Conservation (phyloP, 2,329 filamentous ascomycete species). For the Apiospora kogelbergensis region DNA sequence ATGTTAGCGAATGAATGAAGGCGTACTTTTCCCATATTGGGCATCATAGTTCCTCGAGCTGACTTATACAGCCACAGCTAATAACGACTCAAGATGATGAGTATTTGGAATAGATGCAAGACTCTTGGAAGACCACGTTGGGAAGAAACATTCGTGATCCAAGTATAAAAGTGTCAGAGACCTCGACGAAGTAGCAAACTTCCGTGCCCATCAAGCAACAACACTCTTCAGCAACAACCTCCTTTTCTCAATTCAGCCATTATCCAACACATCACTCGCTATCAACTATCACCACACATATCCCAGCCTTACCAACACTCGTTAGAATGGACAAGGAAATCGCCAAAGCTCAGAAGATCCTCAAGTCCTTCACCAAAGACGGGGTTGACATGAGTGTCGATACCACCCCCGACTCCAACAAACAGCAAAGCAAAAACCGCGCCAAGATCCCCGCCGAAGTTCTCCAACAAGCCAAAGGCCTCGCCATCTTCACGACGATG, state of each 20-base stretch:
- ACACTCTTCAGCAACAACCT: not conserved
- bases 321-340: conserved; percentile 81
- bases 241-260: not conserved
- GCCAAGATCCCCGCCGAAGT: conserved; percentile 58
- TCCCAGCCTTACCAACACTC: no score
- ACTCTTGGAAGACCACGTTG: not conserved
- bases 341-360: conserved; percentile 83
- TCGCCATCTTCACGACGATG: conserved; percentile 73
- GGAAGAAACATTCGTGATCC: no score
- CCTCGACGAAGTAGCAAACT: not conserved
- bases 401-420: conserved; percentile 28
- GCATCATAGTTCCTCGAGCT: not conserved
- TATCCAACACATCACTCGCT: not conserved
- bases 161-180: not conserved
- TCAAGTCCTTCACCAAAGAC: conserved; percentile 79
- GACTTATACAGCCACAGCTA: not conserved
- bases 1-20: not conserved
- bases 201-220: not conserved
- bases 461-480: conserved; percentile 63
- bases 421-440: conserved; percentile 46
- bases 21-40: not conserved
- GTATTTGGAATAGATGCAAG: not conserved
- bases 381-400: conserved; percentile 44
- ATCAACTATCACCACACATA: not conserved
- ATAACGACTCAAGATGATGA: accelerated